Base-by-base conservation (phyloP, 805 yeast species). In the Starmerella tilneyi region DNA sequence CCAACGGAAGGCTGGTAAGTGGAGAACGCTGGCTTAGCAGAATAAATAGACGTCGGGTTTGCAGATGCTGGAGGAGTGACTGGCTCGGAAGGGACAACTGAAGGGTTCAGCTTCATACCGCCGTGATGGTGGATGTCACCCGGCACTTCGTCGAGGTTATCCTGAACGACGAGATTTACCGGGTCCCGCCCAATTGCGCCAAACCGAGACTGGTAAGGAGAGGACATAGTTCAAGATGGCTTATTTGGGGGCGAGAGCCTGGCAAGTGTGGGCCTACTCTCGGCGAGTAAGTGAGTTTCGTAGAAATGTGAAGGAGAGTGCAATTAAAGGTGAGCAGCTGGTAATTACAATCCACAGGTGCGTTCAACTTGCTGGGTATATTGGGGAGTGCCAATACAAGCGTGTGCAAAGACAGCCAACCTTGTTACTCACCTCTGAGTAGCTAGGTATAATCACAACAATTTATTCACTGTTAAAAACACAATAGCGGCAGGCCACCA, bases 21-120 rank as follows among this genome's bases (percentile, higher is more conserved):
- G 24, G 41, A 27, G 15, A 38, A 40, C 9, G 29, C 35, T 3
- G 41, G 29, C 15, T 46, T 43, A 17, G 12, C 28, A 5, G 44
- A 16, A 23, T 49, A 47, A 11, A 39, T 15, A 3, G 39, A 9
- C 9, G 34, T 9, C 8, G 48, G 21, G 16, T 41, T 41, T 4
- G 24, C 32, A 1, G 50, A 30, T 2, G 52, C 44, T 1, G 52
- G 52, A 4, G 52, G 52, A 3, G 52, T 49, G 2, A 49, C 48
- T 12, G 52, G 52, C 36, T 49, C 52, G 9, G 41, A 24, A 6
- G 40, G 40, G 15, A 15, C 40, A 8, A 24, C 21, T 7, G 16
- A 16, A 1, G 30, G 8, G 9, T 9, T 30, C 23, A 30, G 21
- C n/a, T 4, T n/a, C 12, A 15, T 4, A 4, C 30, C 40, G 9